Base-by-base conservation (phyloP, 805 yeast genomes). In the Metschnikowia amazonensis region DNA sequence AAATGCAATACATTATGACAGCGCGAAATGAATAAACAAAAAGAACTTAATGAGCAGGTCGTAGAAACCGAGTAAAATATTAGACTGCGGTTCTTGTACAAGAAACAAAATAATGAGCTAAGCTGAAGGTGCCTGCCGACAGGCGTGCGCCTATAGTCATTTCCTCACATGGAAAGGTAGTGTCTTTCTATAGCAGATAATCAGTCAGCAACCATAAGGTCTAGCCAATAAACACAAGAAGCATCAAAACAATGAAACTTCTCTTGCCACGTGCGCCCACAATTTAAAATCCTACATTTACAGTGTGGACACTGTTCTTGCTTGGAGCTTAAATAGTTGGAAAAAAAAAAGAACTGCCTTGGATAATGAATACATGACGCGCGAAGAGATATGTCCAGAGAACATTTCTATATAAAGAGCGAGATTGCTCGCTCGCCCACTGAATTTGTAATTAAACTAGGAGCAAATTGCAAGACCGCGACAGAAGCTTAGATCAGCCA, bases 341-440 rank as follows among this genome's bases (percentile, higher is more conserved):
- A 13, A 17, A 17, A 32, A 32, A 32, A 32, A 32, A 32, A 17
- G n/a, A 32, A 21, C 35, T 10, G 14, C 21, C 17, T 32, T 5
- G 35, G 23, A 17, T 21, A 17, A 32, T 10, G 9, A 28, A 39
- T 29, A 21, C 42, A 25, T 21, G 36, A 39, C 35, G 42, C 42
- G 29, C 20, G 29, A 29, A 39, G 42, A 38, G 20, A 21, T 24
- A 35, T 37, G 25, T 28, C 24, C 41, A 39, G 20, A 29, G 28
- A 18, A 13, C 25, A 39, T 30, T 30, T 39, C 29, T 39, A 39
- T 39, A 39, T 39, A 39, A 39, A 39, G 42, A 39, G 41, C 33
- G 17, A 18, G 30, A 24, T 37, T 37, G 41, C 41, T 37, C 41
- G 27, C 41, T 16, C 41, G 25, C 25, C 16, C 41, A 37, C 33